Conservation (phyloP, 2,329 filamentous ascomycete species). For the Fusarium lyarnte region DNA sequence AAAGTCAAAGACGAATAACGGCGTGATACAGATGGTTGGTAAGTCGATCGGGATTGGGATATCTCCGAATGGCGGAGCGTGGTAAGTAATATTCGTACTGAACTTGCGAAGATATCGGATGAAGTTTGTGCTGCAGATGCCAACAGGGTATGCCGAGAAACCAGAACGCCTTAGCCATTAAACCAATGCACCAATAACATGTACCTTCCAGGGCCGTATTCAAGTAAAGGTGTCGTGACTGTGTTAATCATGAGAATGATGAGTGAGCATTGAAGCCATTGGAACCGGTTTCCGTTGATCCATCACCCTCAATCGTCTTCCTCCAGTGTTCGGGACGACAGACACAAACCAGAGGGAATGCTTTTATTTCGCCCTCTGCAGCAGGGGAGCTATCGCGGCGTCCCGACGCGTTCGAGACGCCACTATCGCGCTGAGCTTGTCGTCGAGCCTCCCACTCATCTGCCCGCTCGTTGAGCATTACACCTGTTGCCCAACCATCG, state of each 20-base stretch:
- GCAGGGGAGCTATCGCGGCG: constrained; percentile 70
- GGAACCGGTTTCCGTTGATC: constrained; percentile 71
- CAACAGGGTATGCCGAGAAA: constrained; percentile 34
- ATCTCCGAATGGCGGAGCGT: constrained; percentile 1
- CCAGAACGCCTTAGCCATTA: constrained; percentile 51
- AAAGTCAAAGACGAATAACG: constrained; percentile 12
- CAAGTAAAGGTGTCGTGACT: constrained; percentile 41
- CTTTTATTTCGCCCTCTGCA: constrained; percentile 85
- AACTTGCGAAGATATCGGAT: constrained; percentile 20
- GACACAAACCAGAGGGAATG: constrained; percentile 95
- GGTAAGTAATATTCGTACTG: constrained; percentile 7
- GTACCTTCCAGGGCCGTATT: constrained; percentile 39
- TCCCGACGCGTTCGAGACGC: constrained; percentile 83
- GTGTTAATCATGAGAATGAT: constrained; percentile 41
- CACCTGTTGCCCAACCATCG: constrained; percentile 96
- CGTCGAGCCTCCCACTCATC: constrained; percentile 87
- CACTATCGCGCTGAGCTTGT: constrained; percentile 87
- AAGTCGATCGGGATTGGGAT: not conserved
- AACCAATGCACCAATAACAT: constrained; percentile 43
- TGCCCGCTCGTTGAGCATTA: constrained; percentile 81
- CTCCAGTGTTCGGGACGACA: constrained; percentile 96
- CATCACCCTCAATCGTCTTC: constrained; percentile 94
- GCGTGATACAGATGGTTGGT: not conserved
- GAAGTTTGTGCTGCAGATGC: constrained; percentile 19
- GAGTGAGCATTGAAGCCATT: constrained; percentile 45